Percentiles rank a stretch among this genome's conserved stretches.
Conservation (phyloP, 345 rosid genomes). For the Linum usitatissimum region DNA sequence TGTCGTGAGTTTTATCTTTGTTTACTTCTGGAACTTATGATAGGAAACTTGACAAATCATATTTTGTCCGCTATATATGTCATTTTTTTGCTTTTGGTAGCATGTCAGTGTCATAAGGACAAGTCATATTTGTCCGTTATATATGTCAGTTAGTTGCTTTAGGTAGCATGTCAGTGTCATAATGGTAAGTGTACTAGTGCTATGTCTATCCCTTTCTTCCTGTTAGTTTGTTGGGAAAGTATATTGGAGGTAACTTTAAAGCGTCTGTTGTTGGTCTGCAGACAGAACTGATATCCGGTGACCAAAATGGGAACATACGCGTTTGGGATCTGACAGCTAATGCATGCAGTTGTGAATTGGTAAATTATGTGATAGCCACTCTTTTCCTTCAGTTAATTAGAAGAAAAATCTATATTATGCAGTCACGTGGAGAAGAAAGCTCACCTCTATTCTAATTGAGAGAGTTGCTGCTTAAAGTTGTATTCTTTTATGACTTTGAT, state of each 20-base stretch:
- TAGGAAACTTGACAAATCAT: background rate
- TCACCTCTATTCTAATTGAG: too few relatives aligned
- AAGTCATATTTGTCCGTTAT: background rate
- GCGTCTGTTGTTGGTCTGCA: slow-evolving; percentile 20
- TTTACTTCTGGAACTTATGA: background rate
- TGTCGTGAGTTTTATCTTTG: background rate
- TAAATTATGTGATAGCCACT: slow-evolving; percentile 13
- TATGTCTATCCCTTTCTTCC: too few relatives aligned
- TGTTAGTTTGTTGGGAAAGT: background rate
- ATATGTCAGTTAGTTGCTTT: background rate
- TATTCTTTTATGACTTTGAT: too few relatives aligned
- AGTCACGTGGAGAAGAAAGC: too few relatives aligned
- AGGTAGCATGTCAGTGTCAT: background rate
- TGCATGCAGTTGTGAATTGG: slow-evolving; percentile 94
- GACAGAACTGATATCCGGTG: slow-evolving; percentile 94
- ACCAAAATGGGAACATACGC: slow-evolving; percentile 90
- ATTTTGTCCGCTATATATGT: background rate
- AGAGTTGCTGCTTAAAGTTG: too few relatives aligned
- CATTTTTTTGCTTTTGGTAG: background rate
- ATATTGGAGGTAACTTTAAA: slow-evolving; percentile 7
- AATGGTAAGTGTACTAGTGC: background rate
- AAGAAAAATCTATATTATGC: too few relatives aligned
- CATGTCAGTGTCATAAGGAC: too few relatives aligned
- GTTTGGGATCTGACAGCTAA: slow-evolving; percentile 98
- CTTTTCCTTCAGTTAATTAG: too few relatives aligned